A percentile compares a stretch with the other conserved stretches of the same genome.
Evolutionary conservation across 177 flowering plant species (phyloP).

Genomic region (Vitis hybrid): DNA sequence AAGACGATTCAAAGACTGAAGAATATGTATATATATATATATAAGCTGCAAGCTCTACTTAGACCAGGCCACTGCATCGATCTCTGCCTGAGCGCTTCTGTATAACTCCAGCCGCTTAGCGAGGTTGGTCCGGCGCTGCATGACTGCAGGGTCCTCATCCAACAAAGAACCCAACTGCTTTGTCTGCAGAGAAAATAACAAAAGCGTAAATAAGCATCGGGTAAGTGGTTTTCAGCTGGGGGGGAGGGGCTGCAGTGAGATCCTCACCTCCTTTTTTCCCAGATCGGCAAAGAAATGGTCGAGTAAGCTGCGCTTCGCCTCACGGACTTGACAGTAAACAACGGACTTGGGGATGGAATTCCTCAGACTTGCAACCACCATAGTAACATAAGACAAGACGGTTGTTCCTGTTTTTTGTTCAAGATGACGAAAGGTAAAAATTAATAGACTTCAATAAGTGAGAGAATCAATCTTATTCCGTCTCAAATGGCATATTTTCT

Average conservation of each 20-base stretch:
- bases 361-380: conserved; percentile 53
- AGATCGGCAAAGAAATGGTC: conserved; percentile 66
- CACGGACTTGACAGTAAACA: conserved; percentile 73
- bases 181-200: conserved; percentile 29
- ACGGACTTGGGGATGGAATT: conserved; percentile 69
- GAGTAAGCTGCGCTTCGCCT: conserved; percentile 63
- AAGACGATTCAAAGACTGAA: not conserved
- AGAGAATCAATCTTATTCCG: not conserved
- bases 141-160: conserved; percentile 71
- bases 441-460: not conserved
- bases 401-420: conserved; percentile 43
- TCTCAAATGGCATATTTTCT: not conserved
- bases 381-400: conserved; percentile 57
- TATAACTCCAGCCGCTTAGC: conserved; percentile 66
- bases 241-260: not conserved
- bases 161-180: conserved; percentile 39
- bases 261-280: conserved; percentile 56
- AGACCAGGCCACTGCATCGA: conserved; percentile 68
- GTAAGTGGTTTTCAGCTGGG: not conserved
- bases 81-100: conserved; percentile 63
- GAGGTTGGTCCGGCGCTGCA: conserved; percentile 51
- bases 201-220: not conserved
- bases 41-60: conserved; percentile 26
- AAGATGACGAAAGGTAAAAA: not conserved
- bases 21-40: too few species aligned